These are phyloP conservation scores for Sparassis latifolia DNA, from an alignment of 1,284 basidiomycete genomes.

Conservation along the genomic window DNA sequence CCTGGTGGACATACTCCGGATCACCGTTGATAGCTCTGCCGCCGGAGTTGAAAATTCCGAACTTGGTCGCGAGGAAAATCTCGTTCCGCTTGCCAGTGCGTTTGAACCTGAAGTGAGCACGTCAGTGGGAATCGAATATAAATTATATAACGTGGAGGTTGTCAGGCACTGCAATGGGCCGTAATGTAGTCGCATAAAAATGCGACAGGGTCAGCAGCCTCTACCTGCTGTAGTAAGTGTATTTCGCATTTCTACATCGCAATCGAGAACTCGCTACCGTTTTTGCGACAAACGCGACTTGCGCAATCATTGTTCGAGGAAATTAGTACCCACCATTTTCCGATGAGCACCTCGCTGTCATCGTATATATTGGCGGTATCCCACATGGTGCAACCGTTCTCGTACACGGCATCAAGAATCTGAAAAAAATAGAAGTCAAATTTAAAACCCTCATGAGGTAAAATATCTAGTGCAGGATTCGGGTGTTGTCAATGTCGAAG, in stretches of 20 bases:
- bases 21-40: conserved; percentile 21
- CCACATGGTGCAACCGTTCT: conserved; percentile 22
- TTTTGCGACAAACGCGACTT: no score
- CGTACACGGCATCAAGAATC: conserved; percentile 24
- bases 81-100: conserved; percentile 31
- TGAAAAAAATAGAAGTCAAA: conserved; percentile 5
- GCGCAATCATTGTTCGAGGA: no score
- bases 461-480: background rate
- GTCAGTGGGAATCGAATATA: background rate
- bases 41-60: conserved; percentile 28
- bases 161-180: conserved; percentile 15
- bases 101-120: conserved; percentile 24
- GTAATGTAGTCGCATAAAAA: no score
- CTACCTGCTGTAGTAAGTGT: no score
- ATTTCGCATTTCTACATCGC: no score
- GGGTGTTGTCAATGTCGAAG: no score
- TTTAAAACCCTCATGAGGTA: no score
- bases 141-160: no score
- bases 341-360: conserved; percentile 25
- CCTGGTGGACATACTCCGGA: conserved; percentile 29
- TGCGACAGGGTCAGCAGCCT: background rate
- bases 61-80: conserved; percentile 48
- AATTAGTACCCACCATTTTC: conserved; percentile 20
- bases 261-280: no score
- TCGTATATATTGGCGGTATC: conserved; percentile 26